Evolutionary conservation across 2,329 filamentous ascomycete genomes (phyloP).

Genomic region (Sarocladium strictum): DNA sequence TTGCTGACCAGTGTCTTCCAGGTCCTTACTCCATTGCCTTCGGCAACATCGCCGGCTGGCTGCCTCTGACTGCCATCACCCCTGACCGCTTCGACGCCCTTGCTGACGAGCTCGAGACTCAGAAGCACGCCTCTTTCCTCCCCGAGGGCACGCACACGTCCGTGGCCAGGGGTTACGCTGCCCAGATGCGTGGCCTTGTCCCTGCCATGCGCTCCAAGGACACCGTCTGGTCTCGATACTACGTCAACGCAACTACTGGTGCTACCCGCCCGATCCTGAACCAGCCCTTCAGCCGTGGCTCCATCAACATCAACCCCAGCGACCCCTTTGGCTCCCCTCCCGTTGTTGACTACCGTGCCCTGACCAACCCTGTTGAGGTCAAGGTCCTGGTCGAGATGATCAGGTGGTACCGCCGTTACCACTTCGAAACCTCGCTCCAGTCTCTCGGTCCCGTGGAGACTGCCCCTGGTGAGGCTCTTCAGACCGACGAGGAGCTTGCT

Average conservation of each 20-base stretch:
- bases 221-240: constrained; percentile 1
- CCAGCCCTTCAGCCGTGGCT: constrained; percentile 18
- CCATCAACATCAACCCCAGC: constrained; percentile 17
- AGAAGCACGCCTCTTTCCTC: constrained; percentile 15
- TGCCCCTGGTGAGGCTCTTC: constrained; percentile 16
- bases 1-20: neutral
- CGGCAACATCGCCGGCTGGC: neutral
- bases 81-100: constrained; percentile 10
- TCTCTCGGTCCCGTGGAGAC: constrained; percentile 15
- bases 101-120: constrained; percentile 9
- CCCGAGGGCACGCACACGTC: constrained; percentile 11
- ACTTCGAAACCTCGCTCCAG: constrained; percentile 14
- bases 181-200: constrained; percentile 14
- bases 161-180: constrained; percentile 12
- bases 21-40: neutral
- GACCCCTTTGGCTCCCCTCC: constrained; percentile 15
- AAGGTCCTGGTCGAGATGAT: constrained; percentile 13
- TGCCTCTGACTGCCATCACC: neutral
- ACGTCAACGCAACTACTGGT: constrained; percentile 16
- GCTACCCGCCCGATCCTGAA: constrained; percentile 15
- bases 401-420: constrained; percentile 16
- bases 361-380: constrained; percentile 17
- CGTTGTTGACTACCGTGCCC: constrained; percentile 17
- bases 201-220: constrained; percentile 12
- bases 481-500: constrained; percentile 17